Base-by-base conservation (phyloP, 2,329 filamentous ascomycete species). In the Paecilomyces dactylethromorphus region DNA sequence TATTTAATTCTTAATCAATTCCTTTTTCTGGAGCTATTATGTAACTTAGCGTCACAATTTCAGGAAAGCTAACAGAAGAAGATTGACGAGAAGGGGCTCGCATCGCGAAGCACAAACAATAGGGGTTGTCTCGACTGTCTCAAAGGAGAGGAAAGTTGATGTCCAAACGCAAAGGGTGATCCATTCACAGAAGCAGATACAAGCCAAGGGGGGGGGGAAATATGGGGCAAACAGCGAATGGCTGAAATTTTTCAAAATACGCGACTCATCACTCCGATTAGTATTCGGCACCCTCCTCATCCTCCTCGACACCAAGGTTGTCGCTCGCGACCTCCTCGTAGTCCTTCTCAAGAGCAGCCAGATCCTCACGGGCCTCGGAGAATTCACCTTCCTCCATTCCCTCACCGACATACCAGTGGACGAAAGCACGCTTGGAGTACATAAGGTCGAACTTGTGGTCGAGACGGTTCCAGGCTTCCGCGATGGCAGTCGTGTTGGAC, bases 321-420 rank as follows among this genome's bases (percentile, higher is more conserved):
- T 92, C 89, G 72, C 81, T 84, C 61, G 89, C 89, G 66, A 92
- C 89, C 82, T 92, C 90, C 77, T 92, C 89, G 73, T 93, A 93
- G 69, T 93, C 90, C 81, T 88, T 90, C 82, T 93, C 90, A 33
- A 94, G 81, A 54, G 90, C 90, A 63, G 90, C 90, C 61, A 94
- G 81, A 74, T 94, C 90, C 80, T 94, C 90, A 67, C 90, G 87
- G 62, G 90, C 90, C 78, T 94, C 90, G 63, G 87, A 89, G 80
- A 94, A 94, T 77, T 94, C 90, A 69, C 90, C 90, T 76, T 94
- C 90, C 80, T 94, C 90, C 90, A 94, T 94, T 79, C 90, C 90
- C 79, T 94, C 90, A 65, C 90, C 90, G 57, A 94, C 90, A 66
- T 87, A 88, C 85, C 85, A 87, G 71, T 87, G 85, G n/a, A 87